Conservation (phyloP, 2,329 filamentous ascomycete species). For the Lachnellula arida region DNA sequence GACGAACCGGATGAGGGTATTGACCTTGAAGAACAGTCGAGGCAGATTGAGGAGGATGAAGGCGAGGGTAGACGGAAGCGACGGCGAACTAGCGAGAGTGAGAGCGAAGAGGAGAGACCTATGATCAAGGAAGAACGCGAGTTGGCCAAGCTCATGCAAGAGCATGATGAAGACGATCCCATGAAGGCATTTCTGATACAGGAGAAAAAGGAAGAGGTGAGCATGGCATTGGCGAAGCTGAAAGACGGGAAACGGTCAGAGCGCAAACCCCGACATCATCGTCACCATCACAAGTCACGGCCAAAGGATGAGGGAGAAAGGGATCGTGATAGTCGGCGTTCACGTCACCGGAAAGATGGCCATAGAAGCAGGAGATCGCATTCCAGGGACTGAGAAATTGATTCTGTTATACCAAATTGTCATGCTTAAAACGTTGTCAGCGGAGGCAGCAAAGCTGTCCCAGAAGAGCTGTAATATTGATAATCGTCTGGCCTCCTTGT, state of each 20-base stretch:
- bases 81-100: conserved; percentile 33
- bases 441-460: neutral
- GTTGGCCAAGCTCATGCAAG: conserved; percentile 65
- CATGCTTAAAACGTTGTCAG: neutral
- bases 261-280: conserved; percentile 22
- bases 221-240: conserved; percentile 58
- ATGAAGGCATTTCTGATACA: conserved; percentile 92
- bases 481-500: no score
- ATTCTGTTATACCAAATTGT: neutral
- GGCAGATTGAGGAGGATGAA: conserved; percentile 30
- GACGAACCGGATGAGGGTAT: conserved; percentile 65
- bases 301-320: conserved; percentile 11
- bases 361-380: conserved; percentile 16
- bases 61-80: conserved; percentile 42
- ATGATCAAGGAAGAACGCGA: conserved; percentile 79
- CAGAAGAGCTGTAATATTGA: no score
- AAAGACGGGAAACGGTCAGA: conserved; percentile 31
- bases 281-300: conserved; percentile 24
- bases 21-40: conserved; percentile 38
- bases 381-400: conserved; percentile 12
- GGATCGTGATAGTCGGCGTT: conserved; percentile 5
- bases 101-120: conserved; percentile 46
- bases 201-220: conserved; percentile 86
- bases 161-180: conserved; percentile 92
- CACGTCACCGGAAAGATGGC: conserved; percentile 13